Base-by-base conservation (phyloP, 164 flowering plant species). In the Platanus orientalis region DNA sequence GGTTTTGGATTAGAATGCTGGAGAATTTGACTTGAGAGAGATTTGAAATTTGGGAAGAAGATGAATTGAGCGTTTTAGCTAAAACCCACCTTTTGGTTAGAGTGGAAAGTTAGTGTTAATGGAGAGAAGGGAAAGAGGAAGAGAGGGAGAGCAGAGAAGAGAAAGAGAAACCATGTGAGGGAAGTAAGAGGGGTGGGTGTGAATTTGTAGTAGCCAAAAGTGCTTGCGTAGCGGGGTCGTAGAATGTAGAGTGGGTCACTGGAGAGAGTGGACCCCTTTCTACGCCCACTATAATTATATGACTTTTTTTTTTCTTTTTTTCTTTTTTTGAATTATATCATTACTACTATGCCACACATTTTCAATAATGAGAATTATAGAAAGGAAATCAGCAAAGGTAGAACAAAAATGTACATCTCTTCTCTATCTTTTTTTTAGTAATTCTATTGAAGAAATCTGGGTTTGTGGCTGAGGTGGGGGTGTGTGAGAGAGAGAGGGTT, bases 171-270 rank as follows among this genome's bases (percentile, higher is more conserved):
- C 30, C 62, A 69, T 70, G 81, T 47, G 62, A 61, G 68, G 59
- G 25, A 58, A 72, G 72, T 50, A 70, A 48, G 72, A 62, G 62
- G 71, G 54, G 63, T 58, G 67, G 79, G 64, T 60, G 71, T 55
- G 73, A 67, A 80, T 84, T 79, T 82, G 76, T 84, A 82, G 86
- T 76, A 42, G 59, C 29, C 61, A 76, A 78, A 78, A 73, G 81
- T 70, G 73, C 21, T 47, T 42, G 12, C 54, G 34, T 42, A 56
- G 66, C 61, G 71, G 25, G n/a, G 26, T 20, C 40, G 62, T 57
- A 32, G 60, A 63, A 6, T 12, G 16, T 25, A 19, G 20, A 19
- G 49, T 0, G 47, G 47, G 47, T n/a, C n/a, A n/a, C n/a, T n/a
- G 47, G 60, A 17, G 64, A 29, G 57, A 57, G 40, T 59, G 32